These are phyloP conservation scores for Sclerotinia minor DNA, from an alignment of 2,329 filamentous ascomycete species.

Conservation along the genomic window DNA sequence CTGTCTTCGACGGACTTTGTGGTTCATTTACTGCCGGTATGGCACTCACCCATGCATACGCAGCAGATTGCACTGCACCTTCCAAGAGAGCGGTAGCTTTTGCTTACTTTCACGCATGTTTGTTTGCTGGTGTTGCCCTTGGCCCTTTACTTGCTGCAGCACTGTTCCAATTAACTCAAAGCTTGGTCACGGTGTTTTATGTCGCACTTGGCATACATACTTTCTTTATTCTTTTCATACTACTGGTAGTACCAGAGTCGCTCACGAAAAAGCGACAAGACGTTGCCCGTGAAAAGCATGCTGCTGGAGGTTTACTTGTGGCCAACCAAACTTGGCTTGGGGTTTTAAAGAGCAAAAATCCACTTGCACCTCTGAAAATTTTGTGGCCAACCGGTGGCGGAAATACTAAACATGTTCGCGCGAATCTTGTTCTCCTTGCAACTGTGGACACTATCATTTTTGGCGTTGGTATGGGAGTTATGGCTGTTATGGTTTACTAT, in stretches of 20 bases:
- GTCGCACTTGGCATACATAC: conserved; percentile 70
- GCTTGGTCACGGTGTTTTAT: conserved; percentile 81
- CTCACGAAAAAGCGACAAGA: conserved; percentile 71
- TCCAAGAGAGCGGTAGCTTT: conserved; percentile 79
- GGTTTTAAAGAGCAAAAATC: conserved; percentile 55
- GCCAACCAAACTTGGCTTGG: conserved; percentile 6
- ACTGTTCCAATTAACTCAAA: conserved; percentile 73
- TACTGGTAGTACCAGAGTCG: conserved; percentile 79
- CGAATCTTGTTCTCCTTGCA: conserved; percentile 81
- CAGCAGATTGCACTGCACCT: conserved; percentile 82
- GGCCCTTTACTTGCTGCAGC: conserved; percentile 82
- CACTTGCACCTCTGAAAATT: conserved; percentile 75
- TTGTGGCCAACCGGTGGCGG: conserved; percentile 71
- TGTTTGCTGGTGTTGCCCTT: conserved; percentile 85
- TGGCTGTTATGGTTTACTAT: conserved; percentile 83
- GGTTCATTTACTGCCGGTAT: conserved; percentile 87
- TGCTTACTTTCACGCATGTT: conserved; percentile 83
- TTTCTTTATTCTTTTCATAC: conserved; percentile 71
- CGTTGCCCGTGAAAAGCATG: conserved; percentile 68
- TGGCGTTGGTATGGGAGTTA: conserved; percentile 75
- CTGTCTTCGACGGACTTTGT: conserved; percentile 76
- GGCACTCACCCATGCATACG: conserved; percentile 78
- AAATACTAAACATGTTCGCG: conserved; percentile 58
- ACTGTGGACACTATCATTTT: conserved; percentile 80
- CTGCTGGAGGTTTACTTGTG: conserved; percentile 45